A percentile compares a stretch with the other conserved stretches of the same genome.
These are phyloP conservation scores for Fusarium nisikadoi DNA, from an alignment of 2,329 filamentous ascomycete species.

Conservation along the genomic window DNA sequence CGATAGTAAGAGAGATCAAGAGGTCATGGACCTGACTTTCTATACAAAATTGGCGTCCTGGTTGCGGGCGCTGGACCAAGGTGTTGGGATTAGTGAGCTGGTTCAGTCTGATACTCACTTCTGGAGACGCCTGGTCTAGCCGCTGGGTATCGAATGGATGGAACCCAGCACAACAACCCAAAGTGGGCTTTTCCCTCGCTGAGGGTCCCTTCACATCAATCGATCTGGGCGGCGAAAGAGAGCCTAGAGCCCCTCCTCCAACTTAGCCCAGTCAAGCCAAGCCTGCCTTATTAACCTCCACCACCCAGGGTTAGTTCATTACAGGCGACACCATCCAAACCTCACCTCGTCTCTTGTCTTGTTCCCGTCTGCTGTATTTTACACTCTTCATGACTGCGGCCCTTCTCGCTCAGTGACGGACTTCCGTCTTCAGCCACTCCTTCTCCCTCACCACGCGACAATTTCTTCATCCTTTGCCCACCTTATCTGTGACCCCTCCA, in stretches of 20 bases:
- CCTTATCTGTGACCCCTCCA: constrained; percentile 14
- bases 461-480: constrained; percentile 4
- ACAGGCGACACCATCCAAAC: constrained; percentile 38
- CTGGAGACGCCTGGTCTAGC: constrained; percentile 22
- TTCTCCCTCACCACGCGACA: constrained; percentile 19
- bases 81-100: background rate
- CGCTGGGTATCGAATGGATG: background rate
- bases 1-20: background rate
- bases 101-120: background rate
- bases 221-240: constrained; percentile 21
- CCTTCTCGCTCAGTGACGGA: constrained; percentile 42
- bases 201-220: constrained; percentile 18
- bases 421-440: constrained; percentile 34
- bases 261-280: constrained; percentile 26
- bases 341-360: constrained; percentile 24
- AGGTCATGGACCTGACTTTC: too few species aligned
- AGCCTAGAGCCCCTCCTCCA: constrained; percentile 28
- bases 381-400: constrained; percentile 41
- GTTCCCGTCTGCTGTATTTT: constrained; percentile 19
- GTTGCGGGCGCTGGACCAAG: background rate
- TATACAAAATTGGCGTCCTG: background rate
- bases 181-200: constrained; percentile 22
- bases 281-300: constrained; percentile 38
- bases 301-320: constrained; percentile 36
- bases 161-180: constrained; percentile 10